Evolutionary conservation across 2,329 filamentous ascomycete species (phyloP), one percentile per base, ranked within the genome.

Genomic region (Cytospora paraplurivora): DNA sequence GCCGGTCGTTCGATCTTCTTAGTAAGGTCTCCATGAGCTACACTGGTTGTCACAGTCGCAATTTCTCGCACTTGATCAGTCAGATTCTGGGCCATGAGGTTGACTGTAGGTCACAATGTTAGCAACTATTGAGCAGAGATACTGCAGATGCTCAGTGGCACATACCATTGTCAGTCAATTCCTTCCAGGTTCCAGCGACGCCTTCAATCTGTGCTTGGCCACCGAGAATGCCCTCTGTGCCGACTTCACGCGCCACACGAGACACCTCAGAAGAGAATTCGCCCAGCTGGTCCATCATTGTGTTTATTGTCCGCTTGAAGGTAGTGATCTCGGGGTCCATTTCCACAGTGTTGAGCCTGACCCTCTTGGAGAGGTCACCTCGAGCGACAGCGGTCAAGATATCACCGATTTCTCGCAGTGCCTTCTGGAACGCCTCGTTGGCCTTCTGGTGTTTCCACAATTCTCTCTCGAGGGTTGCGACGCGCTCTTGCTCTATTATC

Each of bases 241-340:
- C 94, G 80, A 98, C 94, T 77, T 98, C 94, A 75, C 92, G 91
- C 59, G 94, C 94, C 69, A 98, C 88, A 69, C 92, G 90, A 38
- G 94, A 97, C 72, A 98, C 94, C 79, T 98, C 93, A 76, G 92
- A 96, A 68, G 94, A 94, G 76, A 98, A 98, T 65, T 96, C 91
- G 75, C 97, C 93, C 65, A 98, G 84, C 77, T 97, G 94, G 74
- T 98, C 94, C 87, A 98, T 96, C 94, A 98, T 98, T 69, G 91
- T 96, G 76, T 98, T 98, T 80, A 98, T 98, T 67, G 94, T 97
- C 71, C 92, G 89, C 79, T 98, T 98, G 82, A 98, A 98, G 11
- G 92, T 93, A 34, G 93, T 95, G 72, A 98, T 98, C 82, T 98
- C 94, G 34, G 93, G 93, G 82, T 98, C 94, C 89, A 97, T 95